Conservation (phyloP, 345 rosid genomes). For the Nasturtium officinale region DNA sequence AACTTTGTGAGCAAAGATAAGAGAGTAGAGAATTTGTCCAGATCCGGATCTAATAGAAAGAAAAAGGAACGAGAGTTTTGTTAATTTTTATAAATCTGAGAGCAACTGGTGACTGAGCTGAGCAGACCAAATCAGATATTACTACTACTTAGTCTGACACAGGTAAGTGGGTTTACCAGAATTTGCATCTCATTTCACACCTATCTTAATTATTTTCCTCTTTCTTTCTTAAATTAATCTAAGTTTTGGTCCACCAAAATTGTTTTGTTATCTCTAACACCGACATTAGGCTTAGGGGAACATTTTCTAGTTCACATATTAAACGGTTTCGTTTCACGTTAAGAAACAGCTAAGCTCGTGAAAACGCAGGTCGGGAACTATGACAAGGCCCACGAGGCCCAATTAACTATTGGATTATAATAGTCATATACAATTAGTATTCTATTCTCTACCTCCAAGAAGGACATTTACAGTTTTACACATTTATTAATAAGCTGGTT, state of each 20-base stretch:
- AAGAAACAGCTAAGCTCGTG: background rate
- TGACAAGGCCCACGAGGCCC: background rate
- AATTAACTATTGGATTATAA: too few relatives aligned
- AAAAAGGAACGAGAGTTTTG: background rate
- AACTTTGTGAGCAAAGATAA: constrained; percentile 15
- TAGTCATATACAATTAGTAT: background rate
- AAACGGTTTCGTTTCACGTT: background rate
- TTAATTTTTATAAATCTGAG: background rate
- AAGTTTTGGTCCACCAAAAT: background rate
- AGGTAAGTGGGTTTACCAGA: constrained; percentile 27
- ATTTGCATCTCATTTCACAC: constrained; percentile 33
- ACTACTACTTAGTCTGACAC: background rate
- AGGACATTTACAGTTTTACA: too few relatives aligned
- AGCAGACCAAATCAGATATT: too few relatives aligned
- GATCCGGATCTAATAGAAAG: constrained; percentile 40
- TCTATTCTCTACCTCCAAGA: background rate
- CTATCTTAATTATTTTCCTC: background rate
- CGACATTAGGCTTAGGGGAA: constrained; percentile 16
- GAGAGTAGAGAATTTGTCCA: constrained; percentile 5
- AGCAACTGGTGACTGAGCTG: constrained; percentile 15
- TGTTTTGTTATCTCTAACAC: constrained; percentile 14
- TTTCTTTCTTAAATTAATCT: background rate
- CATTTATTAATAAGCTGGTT: too few relatives aligned
- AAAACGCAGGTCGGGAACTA: background rate
- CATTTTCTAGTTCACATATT: background rate